A percentile compares a stretch with the other conserved stretches of the same genome.
phyloP scores from a whole-genome alignment of 1,284 basidiomycete genomes.

The Heliocybe sulcata region DNA sequence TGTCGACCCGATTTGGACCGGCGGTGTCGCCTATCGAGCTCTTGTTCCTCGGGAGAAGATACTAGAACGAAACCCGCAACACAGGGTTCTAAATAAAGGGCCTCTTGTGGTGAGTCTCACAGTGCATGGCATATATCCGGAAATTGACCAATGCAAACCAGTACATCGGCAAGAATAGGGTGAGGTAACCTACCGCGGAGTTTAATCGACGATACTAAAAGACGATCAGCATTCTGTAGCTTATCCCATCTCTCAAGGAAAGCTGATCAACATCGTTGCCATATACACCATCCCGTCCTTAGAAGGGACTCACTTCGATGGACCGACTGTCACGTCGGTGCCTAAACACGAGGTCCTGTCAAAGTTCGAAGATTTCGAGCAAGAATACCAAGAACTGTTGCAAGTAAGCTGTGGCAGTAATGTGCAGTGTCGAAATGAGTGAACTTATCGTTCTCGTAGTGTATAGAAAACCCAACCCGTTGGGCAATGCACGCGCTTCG shows the following conservation, averaged over 20 bases:
- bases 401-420: slow-evolving; percentile 20
- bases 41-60: slow-evolving; percentile 29
- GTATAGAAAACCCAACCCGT: slow-evolving; percentile 19
- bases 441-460: slow-evolving; percentile 11
- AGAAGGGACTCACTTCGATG: slow-evolving; percentile 27
- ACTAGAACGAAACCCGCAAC: slow-evolving; percentile 20
- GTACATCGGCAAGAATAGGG: slow-evolving; percentile 36
- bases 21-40: slow-evolving; percentile 30
- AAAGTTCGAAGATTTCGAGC: slow-evolving; percentile 32
- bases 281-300: slow-evolving; percentile 22
- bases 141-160: too few relatives aligned
- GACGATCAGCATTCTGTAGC: slow-evolving; percentile 32
- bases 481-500: slow-evolving; percentile 25
- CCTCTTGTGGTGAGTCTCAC: slow-evolving; percentile 27
- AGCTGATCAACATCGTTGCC: slow-evolving; percentile 34
- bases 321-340: slow-evolving; percentile 26
- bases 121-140: too few relatives aligned
- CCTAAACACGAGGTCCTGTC: slow-evolving; percentile 21
- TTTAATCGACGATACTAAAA: background rate
- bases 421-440: slow-evolving; percentile 5
- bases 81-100: slow-evolving; percentile 23
- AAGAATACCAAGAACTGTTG: slow-evolving; percentile 29
- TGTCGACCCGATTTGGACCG: slow-evolving; percentile 29
- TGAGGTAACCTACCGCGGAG: slow-evolving; percentile 7
- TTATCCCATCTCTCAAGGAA: slow-evolving; percentile 35